Evolutionary conservation across 2,329 filamentous ascomycete species (phyloP).

Genomic region (Colletotrichum filicis): DNA sequence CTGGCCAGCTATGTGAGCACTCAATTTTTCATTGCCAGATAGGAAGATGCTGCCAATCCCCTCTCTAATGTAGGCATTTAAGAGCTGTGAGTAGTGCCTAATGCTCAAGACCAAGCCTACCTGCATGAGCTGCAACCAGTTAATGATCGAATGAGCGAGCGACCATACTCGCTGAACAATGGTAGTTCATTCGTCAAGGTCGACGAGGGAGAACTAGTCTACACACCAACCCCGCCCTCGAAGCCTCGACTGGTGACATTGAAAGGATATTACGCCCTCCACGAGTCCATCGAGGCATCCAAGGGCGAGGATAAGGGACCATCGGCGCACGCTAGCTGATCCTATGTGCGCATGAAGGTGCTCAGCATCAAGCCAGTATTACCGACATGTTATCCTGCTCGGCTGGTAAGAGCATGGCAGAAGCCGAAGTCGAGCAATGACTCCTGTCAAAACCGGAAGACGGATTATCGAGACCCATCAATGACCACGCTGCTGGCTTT

Average conservation of each 20-base stretch:
- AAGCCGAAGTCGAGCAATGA: neutral
- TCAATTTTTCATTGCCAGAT: neutral
- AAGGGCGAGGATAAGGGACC: too few species aligned
- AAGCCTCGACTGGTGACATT: too few species aligned
- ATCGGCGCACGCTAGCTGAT: neutral
- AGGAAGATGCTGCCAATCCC: neutral
- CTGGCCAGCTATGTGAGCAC: neutral
- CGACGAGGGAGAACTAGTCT: neutral
- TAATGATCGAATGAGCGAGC: neutral
- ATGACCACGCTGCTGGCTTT: neutral
- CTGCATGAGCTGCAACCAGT: neutral
- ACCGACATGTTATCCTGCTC: neutral
- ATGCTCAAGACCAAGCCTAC: neutral
- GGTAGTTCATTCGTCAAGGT: slow-evolving; percentile 15
- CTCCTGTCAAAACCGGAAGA: neutral
- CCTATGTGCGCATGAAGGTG: neutral
- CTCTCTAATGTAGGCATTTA: neutral
- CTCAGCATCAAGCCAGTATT: neutral
- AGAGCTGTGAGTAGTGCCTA: neutral
- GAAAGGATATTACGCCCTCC: too few species aligned
- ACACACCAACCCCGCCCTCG: neutral
- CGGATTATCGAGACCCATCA: neutral
- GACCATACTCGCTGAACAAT: neutral
- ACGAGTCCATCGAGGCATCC: too few species aligned
- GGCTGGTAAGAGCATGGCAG: neutral